phyloP scores from a whole-genome alignment of 106 monocot species.

The Dioscorea alata region DNA sequence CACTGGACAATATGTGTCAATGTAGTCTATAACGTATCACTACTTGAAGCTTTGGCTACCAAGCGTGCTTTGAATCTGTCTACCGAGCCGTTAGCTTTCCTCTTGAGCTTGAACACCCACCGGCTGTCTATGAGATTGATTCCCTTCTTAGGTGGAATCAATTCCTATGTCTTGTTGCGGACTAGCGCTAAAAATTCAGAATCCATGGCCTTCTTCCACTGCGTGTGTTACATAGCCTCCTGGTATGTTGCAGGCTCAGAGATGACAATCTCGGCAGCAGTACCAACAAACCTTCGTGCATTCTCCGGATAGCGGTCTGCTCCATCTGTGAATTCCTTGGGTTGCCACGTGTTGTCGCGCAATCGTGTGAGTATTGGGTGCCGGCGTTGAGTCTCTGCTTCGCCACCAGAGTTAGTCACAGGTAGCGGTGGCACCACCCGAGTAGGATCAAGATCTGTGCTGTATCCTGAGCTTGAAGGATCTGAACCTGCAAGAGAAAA shows the following conservation, averaged over 20 bases:
- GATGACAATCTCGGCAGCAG: not conserved
- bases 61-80: constrained; percentile 6
- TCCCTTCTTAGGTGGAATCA: not conserved
- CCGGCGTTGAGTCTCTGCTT: not conserved
- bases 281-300: not conserved
- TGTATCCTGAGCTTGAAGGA: too few species aligned
- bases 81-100: not conserved
- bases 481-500: too few species aligned
- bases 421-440: too few species aligned
- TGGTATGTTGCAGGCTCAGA: not conserved
- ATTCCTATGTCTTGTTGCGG: not conserved
- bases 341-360: not conserved
- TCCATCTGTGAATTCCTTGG: not conserved
- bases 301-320: not conserved
- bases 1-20: not conserved
- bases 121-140: not conserved
- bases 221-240: not conserved
- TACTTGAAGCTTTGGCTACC: constrained; percentile 1
- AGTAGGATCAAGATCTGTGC: too few species aligned
- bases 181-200: not conserved
- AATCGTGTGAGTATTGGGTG: not conserved
- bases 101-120: not conserved
- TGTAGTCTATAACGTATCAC: not conserved
- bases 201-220: not conserved
- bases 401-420: too few species aligned